Conservation (phyloP, 164 flowering plant genomes). For the Santalum album region DNA sequence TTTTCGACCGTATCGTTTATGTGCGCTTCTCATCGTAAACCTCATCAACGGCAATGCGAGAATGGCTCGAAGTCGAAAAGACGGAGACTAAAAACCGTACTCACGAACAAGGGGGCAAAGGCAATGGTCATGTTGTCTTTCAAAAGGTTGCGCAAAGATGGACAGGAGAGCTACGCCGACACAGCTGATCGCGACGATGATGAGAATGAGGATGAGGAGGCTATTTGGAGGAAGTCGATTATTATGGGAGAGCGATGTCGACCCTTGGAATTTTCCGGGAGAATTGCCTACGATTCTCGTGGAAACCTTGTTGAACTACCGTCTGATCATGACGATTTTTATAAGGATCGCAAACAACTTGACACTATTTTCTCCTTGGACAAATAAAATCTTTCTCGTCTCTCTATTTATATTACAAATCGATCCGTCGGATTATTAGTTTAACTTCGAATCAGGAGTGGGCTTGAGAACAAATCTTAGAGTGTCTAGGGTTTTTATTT, state of each 20-base stretch:
- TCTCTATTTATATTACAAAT: too few species aligned
- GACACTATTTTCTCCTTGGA: too few species aligned
- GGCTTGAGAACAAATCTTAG: too few species aligned
- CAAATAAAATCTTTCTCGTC: too few species aligned
- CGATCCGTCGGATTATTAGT: too few species aligned
- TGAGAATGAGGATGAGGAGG: slow-evolving; percentile 21
- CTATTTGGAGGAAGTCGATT: slow-evolving; percentile 54
- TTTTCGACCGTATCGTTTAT: slow-evolving; percentile 15
- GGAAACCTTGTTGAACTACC: slow-evolving; percentile 33
- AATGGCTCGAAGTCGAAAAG: slow-evolving; percentile 3
- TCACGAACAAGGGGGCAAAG: slow-evolving; percentile 16
- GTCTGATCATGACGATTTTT: slow-evolving; percentile 2
- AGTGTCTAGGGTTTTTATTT: too few species aligned
- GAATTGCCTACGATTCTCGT: slow-evolving; percentile 28
- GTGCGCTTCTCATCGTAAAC: slow-evolving; percentile 15
- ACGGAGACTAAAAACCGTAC: neutral
- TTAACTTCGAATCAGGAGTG: too few species aligned
- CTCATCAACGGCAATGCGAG: neutral
- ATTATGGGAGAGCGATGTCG: slow-evolving; percentile 56
- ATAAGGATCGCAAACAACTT: too few species aligned
- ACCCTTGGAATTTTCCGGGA: slow-evolving; percentile 55
- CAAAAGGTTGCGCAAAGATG: slow-evolving; percentile 17
- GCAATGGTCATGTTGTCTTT: slow-evolving; percentile 49
- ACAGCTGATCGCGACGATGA: neutral
- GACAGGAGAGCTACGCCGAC: slow-evolving; percentile 9